Evolutionary conservation across 805 yeast genomes (phyloP).

Genomic region (Groenewaldozyma tartarivorans): DNA sequence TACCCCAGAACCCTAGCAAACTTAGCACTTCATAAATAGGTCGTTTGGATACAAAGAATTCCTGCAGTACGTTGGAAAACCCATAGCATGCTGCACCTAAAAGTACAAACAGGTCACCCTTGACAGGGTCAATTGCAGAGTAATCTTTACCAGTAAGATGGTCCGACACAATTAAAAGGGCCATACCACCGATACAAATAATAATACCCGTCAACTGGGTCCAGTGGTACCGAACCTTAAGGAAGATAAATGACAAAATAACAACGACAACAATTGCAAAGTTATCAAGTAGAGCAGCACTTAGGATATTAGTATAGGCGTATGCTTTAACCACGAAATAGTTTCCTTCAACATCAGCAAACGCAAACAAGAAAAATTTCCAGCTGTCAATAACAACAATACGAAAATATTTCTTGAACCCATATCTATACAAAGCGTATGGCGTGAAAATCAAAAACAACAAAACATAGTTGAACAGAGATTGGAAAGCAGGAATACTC

Average conservation of each 20-base stretch:
- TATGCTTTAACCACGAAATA: constrained; percentile 37
- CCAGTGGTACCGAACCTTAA: constrained; percentile 39
- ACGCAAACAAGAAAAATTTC: constrained; percentile 34
- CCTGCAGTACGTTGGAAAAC: constrained; percentile 35
- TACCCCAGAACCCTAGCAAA: constrained; percentile 34
- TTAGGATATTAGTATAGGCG: constrained; percentile 33
- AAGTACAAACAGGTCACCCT: constrained; percentile 36
- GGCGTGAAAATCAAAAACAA: constrained; percentile 31
- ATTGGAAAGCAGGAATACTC: constrained; percentile 37
- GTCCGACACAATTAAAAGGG: constrained; percentile 33
- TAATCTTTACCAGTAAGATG: constrained; percentile 33
- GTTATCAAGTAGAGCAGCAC: constrained; percentile 36
- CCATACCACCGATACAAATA: constrained; percentile 35
- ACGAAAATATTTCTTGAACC: constrained; percentile 27
- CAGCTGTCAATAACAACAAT: constrained; percentile 30
- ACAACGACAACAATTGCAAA: constrained; percentile 39
- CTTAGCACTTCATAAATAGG: constrained; percentile 37
- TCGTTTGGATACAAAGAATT: constrained; percentile 35
- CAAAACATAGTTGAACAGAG: constrained; percentile 32
- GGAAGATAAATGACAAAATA: constrained; percentile 31
- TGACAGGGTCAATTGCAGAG: constrained; percentile 31
- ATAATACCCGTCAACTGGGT: constrained; percentile 33
- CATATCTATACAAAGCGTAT: constrained; percentile 31
- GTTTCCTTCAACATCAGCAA: constrained; percentile 39
- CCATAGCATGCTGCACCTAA: constrained; percentile 38